Conservation (phyloP, 768 basidiomycete species). For the Gymnopilus dilepis region DNA sequence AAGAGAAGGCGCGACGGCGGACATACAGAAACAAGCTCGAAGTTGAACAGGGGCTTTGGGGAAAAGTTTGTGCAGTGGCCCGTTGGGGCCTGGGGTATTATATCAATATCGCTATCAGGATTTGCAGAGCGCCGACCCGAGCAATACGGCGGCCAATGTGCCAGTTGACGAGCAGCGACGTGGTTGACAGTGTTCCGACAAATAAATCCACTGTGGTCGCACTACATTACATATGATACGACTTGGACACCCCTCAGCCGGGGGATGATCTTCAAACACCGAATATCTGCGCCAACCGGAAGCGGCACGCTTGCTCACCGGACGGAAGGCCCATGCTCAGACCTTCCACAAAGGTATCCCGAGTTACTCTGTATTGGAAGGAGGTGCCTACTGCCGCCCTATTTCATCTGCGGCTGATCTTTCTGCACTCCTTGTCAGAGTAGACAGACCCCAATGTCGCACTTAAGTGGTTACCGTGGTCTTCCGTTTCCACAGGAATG, state of each 20-base stretch:
- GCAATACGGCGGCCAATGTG: neutral
- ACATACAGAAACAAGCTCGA: conserved; percentile 19
- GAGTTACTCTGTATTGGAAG: neutral
- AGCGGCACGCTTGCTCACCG: conserved; percentile 6
- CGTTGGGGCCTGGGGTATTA: conserved; percentile 3
- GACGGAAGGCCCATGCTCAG: neutral
- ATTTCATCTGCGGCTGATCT: neutral
- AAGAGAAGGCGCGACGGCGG: conserved; percentile 63
- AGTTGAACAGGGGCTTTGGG: conserved; percentile 1
- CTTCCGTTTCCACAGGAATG: neutral
- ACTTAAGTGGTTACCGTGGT: neutral
- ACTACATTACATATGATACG: conserved; percentile 33
- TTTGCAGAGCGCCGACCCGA: neutral
- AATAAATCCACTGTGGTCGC: neutral
- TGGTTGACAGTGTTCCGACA: conserved; percentile 4
- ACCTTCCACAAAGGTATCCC: neutral
- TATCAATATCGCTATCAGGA: neutral
- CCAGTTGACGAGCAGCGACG: conserved; percentile 3
- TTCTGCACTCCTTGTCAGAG: neutral
- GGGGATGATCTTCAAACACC: conserved; percentile 5
- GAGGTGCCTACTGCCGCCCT: neutral
- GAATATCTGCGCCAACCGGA: neutral
- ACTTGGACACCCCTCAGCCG: conserved; percentile 21
- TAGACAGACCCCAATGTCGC: neutral
- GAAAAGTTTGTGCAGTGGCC: conserved; percentile 7